A percentile compares a stretch with the other conserved stretches of the same genome.
Conservation (phyloP, 2,329 filamentous ascomycete species). For the Metarhizium humberi region DNA sequence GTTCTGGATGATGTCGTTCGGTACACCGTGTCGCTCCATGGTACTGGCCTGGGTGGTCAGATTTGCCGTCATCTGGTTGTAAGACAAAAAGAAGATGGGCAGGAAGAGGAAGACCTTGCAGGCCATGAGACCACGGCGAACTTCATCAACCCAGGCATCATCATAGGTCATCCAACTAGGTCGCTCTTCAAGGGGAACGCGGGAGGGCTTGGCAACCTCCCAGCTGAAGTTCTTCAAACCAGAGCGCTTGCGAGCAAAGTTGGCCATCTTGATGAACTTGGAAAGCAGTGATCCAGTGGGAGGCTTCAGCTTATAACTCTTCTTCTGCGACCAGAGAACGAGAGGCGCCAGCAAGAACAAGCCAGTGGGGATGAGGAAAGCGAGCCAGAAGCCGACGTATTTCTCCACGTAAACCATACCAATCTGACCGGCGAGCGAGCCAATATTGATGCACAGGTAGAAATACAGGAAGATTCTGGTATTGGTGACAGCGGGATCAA, state of each 20-base stretch:
- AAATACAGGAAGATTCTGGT: constrained; percentile 60
- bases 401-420: constrained; percentile 66
- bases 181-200: constrained; percentile 42
- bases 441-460: constrained; percentile 50
- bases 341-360: constrained; percentile 55
- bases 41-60: constrained; percentile 55
- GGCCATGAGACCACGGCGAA: constrained; percentile 58
- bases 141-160: constrained; percentile 74
- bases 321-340: constrained; percentile 51
- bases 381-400: constrained; percentile 67
- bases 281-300: constrained; percentile 64
- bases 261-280: constrained; percentile 55
- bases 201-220: constrained; percentile 60
- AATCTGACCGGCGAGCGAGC: constrained; percentile 46
- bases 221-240: constrained; percentile 59
- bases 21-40: constrained; percentile 59
- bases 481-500: constrained; percentile 60
- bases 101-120: constrained; percentile 65
- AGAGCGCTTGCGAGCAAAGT: constrained; percentile 52
- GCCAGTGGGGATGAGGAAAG: constrained; percentile 57
- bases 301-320: constrained; percentile 50
- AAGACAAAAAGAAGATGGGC: constrained; percentile 52
- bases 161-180: constrained; percentile 75
- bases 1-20: constrained; percentile 71
- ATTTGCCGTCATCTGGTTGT: constrained; percentile 53